A percentile compares a stretch with the other conserved stretches of the same genome.
Conservation (phyloP, 2,329 filamentous ascomycete species). For the Ophiosphaerella herpotricha region DNA sequence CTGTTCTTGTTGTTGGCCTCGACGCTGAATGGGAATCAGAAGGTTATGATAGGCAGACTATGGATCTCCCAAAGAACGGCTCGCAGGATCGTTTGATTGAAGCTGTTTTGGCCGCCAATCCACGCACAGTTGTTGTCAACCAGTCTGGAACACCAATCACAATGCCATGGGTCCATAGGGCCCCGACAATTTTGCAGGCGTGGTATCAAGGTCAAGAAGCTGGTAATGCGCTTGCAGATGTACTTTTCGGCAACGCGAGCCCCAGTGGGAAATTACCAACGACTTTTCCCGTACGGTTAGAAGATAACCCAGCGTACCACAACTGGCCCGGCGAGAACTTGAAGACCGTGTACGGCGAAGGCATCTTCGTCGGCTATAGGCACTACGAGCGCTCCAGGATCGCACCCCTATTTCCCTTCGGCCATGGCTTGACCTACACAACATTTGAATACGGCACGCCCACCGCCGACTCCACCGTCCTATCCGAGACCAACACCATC, state of each 20-base stretch:
- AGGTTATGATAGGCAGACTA: constrained; percentile 66
- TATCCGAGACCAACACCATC: constrained; percentile 53
- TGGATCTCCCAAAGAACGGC: constrained; percentile 62
- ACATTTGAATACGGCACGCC: constrained; percentile 68
- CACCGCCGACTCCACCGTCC: constrained; percentile 55
- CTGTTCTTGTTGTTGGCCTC: constrained; percentile 76
- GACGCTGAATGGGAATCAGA: constrained; percentile 80
- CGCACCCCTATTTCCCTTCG: constrained; percentile 72
- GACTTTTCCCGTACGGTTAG: constrained; percentile 64
- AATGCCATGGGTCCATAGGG: constrained; percentile 70
- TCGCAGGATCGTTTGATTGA: constrained; percentile 68
- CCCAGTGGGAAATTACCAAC: constrained; percentile 76
- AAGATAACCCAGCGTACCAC: constrained; percentile 72
- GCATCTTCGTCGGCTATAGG: constrained; percentile 72
- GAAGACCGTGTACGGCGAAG: constrained; percentile 72
- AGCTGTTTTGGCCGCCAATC: constrained; percentile 67
- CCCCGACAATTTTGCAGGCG: constrained; percentile 71
- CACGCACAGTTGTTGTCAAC: constrained; percentile 71
- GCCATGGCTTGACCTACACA: constrained; percentile 78
- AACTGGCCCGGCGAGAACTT: constrained; percentile 75
- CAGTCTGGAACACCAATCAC: constrained; percentile 75
- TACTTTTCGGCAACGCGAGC: constrained; percentile 74
- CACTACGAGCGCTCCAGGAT: constrained; percentile 69
- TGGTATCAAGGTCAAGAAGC: constrained; percentile 91
- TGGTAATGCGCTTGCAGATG: constrained; percentile 78